Base-by-base conservation (phyloP, 2,329 filamentous ascomycete species). In the Dactylellina parvicollis region DNA sequence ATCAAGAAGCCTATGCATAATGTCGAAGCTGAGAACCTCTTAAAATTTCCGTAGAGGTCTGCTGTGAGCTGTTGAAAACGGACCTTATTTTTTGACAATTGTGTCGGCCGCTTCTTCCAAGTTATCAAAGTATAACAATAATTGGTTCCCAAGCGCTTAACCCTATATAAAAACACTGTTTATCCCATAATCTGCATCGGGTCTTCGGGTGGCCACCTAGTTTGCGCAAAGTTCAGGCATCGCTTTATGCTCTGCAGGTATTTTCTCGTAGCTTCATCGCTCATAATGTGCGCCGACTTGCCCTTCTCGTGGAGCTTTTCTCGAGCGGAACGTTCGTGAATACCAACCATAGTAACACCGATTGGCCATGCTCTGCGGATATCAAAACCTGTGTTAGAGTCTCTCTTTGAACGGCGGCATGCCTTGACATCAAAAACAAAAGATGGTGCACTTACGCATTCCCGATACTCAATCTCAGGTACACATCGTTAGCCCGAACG, bases 341-440 rank as follows among this genome's bases (percentile, higher is more conserved):
- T 99, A 84, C 95, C 95, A 79, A 99, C 95, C 95, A 98, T 99
- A 80, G 95, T 99, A 38, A 99, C 95, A 82, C 95, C 95, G 79
- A 99, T 99, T 22, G 95, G 95, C 95, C 95, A 99, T 14, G 95
- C 95, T 75, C 84, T 85, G 67, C 5, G 62, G 20, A 32, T 42
- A 59, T 38, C 46, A 60, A 30, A 75, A 20, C 50, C 49, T 5
- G 24, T 30, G 14, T 67, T 67, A 67, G 62, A 32, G 20, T 7
- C 14, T n/a, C 55, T 71, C 36, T 66, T 60, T n/a, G n/a, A n/a
- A n/a, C n/a, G n/a, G n/a, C n/a, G n/a, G n/a, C n/a, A n/a, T n/a
- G n/a, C n/a, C n/a, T n/a, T n/a, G n/a, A 28, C 57, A 55, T 28
- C 3, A n/a, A 14, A 14, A 61, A 52, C 16, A 24, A 40, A 9